Conservation (phyloP, 345 rosid species). For the Lepidium sativum region DNA sequence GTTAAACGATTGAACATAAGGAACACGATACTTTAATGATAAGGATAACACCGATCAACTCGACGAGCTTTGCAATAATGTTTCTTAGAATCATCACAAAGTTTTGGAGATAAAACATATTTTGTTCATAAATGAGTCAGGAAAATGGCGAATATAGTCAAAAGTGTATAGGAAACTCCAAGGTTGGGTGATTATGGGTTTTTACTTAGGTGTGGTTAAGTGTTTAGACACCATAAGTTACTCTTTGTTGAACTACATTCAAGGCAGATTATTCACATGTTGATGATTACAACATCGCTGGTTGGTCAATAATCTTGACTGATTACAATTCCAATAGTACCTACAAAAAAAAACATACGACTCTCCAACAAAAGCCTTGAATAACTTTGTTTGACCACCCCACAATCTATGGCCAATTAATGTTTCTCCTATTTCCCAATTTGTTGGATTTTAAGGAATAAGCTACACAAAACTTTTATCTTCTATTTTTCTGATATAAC, state of each 20-base stretch:
- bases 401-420: neutral
- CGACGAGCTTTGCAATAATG: neutral
- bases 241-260: too few relatives aligned
- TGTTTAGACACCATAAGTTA: too few relatives aligned
- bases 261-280: neutral
- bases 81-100: neutral
- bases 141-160: neutral
- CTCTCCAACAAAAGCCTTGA: neutral
- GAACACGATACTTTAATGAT: neutral
- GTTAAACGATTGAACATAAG: constrained; percentile 4
- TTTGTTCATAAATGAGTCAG: neutral
- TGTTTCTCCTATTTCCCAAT: neutral
- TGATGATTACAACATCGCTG: neutral
- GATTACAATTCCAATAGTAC: constrained; percentile 2
- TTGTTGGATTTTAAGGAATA: constrained; percentile 9
- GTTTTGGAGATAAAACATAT: neutral
- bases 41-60: neutral
- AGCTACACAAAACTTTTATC: too few relatives aligned
- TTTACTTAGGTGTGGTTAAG: neutral
- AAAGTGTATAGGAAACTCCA: too few relatives aligned
- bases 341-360: constrained; percentile 4
- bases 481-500: too few relatives aligned
- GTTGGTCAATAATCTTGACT: constrained; percentile 12
- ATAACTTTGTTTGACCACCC: constrained; percentile 13
- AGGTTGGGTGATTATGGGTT: too few relatives aligned